Base-by-base conservation (phyloP, 2,329 filamentous ascomycete species). In the Immersiporthe knoxdaviesiana region DNA sequence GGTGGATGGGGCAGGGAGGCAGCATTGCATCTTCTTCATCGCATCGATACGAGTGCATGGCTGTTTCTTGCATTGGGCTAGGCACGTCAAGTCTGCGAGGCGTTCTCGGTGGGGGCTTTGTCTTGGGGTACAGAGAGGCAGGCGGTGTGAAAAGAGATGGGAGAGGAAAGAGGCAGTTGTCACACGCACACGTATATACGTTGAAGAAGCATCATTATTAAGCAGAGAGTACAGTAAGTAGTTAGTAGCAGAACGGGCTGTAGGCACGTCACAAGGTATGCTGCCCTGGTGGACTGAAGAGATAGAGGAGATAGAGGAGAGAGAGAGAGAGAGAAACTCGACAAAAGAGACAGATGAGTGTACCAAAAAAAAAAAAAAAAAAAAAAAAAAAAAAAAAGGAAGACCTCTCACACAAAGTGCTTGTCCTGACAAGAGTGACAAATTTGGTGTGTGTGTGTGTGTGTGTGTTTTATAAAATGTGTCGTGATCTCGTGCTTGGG, bases 81-180 rank as follows among this genome's bases (percentile, higher is more conserved):
- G 52, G 60, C 63, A 59, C 68, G 65, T 66, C 66, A 70, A 70
- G 41, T 66, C 39, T 69, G 69, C 69, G 63, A 60, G 69, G 69
- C 66, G 69, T 70, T 65, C 30, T 21, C 37, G 61, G 66, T 30
- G 24, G 59, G n/a, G 12, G 41, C 35, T 52, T 37, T 44, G 58
- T 47, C 24, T 37, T 21, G 1, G 54, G 52, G 18, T 35, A 50
- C 32, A 63, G 35, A 37, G 65, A 56, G 14, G 24, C 41, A 56
- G 47, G 63, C 37, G 59, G 56, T 24, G 27, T 47, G 44, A 6
- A 47, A 47, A n/a, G 21, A n/a, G 44, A 39, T 39, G 2, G 44
- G 7, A 7, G 21, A 21, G 44, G 27, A 5, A 32, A 8, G 14
- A 30, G 21, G 21, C 47, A 30, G 27, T 56, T 52, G 41, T 21